These are phyloP conservation scores for Chrysanthemum seticuspe DNA, from an alignment of 129 eudicot genomes.

Conservation along the genomic window DNA sequence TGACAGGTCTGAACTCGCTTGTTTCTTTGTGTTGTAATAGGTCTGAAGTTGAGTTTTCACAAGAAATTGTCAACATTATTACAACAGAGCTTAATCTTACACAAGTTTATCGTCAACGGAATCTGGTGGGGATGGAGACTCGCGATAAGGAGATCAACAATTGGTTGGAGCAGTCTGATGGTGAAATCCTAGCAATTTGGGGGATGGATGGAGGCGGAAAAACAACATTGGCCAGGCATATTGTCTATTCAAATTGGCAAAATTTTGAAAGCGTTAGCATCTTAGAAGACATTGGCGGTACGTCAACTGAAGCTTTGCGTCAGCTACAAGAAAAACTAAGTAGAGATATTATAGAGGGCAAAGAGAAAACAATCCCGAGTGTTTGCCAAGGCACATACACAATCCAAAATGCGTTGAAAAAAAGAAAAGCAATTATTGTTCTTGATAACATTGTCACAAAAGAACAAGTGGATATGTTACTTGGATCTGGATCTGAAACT, in stretches of 20 bases:
- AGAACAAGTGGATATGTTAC: conserved; percentile 7
- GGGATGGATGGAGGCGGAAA: conserved; percentile 20
- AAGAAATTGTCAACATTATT: conserved; percentile 15
- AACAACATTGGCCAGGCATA: conserved; percentile 6
- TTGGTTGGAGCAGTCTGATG: background rate
- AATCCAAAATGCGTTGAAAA: background rate
- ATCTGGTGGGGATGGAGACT: conserved; percentile 19
- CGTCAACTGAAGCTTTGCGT: background rate
- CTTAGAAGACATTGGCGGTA: conserved; percentile 12
- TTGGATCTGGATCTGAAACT: background rate
- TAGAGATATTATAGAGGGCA: conserved; percentile 17
- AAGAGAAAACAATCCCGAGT: background rate
- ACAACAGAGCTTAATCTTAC: background rate
- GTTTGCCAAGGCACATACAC: background rate
- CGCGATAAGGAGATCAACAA: conserved; percentile 3
- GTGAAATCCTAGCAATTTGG: conserved; percentile 8
- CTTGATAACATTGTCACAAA: conserved; percentile 29
- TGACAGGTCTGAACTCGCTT: no score
- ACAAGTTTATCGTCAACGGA: conserved; percentile 7
- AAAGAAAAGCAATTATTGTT: conserved; percentile 28
- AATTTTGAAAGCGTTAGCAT: background rate
- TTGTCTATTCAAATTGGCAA: background rate
- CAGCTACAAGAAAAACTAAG: conserved; percentile 35
- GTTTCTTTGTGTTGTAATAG: conserved; percentile 9
- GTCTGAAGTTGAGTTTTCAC: conserved; percentile 20